A percentile compares a stretch with the other conserved stretches of the same genome.
These are phyloP conservation scores for Pichiaceae sp. DNA, from an alignment of 1,139 yeast genomes.

Conservation along the genomic window DNA sequence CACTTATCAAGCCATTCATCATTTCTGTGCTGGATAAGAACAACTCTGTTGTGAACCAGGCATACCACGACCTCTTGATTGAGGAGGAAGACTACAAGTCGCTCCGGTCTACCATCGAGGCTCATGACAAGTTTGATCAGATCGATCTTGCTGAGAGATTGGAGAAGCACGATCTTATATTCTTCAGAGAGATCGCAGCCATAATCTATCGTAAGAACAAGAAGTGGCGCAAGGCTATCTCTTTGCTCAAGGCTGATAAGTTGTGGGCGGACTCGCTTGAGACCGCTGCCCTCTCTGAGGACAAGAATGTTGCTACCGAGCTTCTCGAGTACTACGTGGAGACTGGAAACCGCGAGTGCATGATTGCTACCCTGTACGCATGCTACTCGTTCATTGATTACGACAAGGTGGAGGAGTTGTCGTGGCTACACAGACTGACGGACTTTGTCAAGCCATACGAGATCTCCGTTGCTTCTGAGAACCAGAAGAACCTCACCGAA, in stretches of 20 bases:
- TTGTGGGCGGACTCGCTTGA: slow-evolving; percentile 92
- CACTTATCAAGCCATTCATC: slow-evolving; percentile 90
- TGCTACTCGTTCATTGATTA: slow-evolving; percentile 74
- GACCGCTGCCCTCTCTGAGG: slow-evolving; percentile 81
- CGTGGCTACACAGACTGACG: slow-evolving; percentile 80
- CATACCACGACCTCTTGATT: slow-evolving; percentile 89
- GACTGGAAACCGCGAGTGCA: slow-evolving; percentile 94
- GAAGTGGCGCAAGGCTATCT: slow-evolving; percentile 85
- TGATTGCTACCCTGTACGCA: slow-evolving; percentile 80
- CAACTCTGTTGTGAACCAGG: slow-evolving; percentile 84
- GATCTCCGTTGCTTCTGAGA: slow-evolving; percentile 76
- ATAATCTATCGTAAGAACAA: slow-evolving; percentile 87
- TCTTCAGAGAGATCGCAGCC: slow-evolving; percentile 95
- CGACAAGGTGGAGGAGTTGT: slow-evolving; percentile 80
- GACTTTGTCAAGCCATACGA: slow-evolving; percentile 86
- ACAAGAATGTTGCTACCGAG: slow-evolving; percentile 80
- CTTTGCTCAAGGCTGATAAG: slow-evolving; percentile 84
- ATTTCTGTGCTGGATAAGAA: slow-evolving; percentile 87
- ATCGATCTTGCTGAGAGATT: slow-evolving; percentile 87
- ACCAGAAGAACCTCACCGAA: slow-evolving; percentile 56
- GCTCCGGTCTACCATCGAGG: slow-evolving; percentile 76
- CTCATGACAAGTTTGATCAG: slow-evolving; percentile 86
- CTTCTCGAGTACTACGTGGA: slow-evolving; percentile 88
- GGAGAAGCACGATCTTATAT: slow-evolving; percentile 83
- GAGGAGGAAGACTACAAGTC: slow-evolving; percentile 97